phyloP scores from a whole-genome alignment of 208 protist species.

The Trypanosoma brucei region DNA sequence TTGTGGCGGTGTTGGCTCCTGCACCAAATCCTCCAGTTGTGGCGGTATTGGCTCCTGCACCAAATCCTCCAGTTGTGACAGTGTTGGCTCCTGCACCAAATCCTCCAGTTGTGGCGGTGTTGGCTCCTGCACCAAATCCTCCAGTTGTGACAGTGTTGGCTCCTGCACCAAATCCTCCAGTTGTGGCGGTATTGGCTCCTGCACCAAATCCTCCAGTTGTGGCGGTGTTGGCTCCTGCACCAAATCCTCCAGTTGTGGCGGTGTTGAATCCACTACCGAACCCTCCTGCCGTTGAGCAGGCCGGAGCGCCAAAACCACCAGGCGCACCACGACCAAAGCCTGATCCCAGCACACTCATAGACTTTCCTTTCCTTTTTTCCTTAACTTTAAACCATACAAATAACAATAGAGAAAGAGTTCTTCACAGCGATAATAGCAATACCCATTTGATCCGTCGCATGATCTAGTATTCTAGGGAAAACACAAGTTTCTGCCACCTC shows the following conservation, averaged over 20 bases:
- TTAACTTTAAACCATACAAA: too few relatives aligned
- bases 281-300: neutral
- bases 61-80: slow-evolving; percentile 21
- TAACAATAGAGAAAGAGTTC: too few relatives aligned
- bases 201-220: slow-evolving; percentile 3
- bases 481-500: too few relatives aligned
- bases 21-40: slow-evolving; percentile 16
- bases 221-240: neutral
- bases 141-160: neutral
- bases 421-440: too few relatives aligned
- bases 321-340: neutral
- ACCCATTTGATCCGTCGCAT: too few relatives aligned
- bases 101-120: neutral
- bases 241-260: slow-evolving; percentile 17
- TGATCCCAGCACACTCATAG: too few relatives aligned
- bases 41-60: neutral
- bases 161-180: neutral
- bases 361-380: too few relatives aligned
- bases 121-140: slow-evolving; percentile 1
- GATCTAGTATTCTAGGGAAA: too few relatives aligned
- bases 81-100: neutral
- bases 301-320: slow-evolving; percentile 6
- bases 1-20: neutral
- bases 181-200: neutral
- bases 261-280: neutral